Percentiles rank a stretch among this genome's conserved stretches.
phyloP scores from a whole-genome alignment of 495 filamentous ascomycete genomes.

The Tricharina praecox region DNA sequence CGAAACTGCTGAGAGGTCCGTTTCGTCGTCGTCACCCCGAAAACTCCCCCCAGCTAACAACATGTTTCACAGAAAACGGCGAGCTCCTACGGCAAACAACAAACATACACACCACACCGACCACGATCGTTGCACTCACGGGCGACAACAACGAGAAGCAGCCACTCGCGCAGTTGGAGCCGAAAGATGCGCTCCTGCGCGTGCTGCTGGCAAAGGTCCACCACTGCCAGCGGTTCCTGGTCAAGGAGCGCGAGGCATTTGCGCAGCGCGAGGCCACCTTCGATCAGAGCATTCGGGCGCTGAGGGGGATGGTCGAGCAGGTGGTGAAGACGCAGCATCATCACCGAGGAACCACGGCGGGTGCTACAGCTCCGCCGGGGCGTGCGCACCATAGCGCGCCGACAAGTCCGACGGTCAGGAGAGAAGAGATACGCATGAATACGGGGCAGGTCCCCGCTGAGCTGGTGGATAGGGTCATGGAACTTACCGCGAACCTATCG shows the following conservation, averaged over 20 bases:
- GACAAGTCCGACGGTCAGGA: too few species aligned
- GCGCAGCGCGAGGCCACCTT: not conserved
- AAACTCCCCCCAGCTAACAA: too few species aligned
- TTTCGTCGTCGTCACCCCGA: too few species aligned
- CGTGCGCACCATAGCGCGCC: too few species aligned
- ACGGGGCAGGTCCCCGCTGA: too few species aligned
- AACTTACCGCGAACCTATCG: not conserved
- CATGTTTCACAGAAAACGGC: conserved; percentile 1
- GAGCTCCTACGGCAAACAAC: not conserved
- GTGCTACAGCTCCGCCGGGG: too few species aligned
- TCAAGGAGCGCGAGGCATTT: not conserved
- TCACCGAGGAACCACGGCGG: too few species aligned
- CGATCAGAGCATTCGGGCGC: not conserved
- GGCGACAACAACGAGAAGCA: too few species aligned
- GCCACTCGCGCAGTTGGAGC: not conserved
- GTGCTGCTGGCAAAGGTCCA: not conserved
- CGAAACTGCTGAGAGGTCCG: conserved; percentile 1
- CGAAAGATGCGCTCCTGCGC: not conserved
- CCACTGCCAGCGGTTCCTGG: conserved; percentile 1
- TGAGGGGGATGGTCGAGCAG: not conserved
- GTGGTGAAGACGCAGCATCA: not conserved
- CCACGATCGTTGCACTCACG: too few species aligned
- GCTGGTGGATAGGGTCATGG: not conserved
- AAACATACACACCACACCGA: too few species aligned
- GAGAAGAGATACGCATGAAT: too few species aligned